Evolutionary conservation across 106 monocot species (phyloP).

Genomic region (Ottelia alismoides): DNA sequence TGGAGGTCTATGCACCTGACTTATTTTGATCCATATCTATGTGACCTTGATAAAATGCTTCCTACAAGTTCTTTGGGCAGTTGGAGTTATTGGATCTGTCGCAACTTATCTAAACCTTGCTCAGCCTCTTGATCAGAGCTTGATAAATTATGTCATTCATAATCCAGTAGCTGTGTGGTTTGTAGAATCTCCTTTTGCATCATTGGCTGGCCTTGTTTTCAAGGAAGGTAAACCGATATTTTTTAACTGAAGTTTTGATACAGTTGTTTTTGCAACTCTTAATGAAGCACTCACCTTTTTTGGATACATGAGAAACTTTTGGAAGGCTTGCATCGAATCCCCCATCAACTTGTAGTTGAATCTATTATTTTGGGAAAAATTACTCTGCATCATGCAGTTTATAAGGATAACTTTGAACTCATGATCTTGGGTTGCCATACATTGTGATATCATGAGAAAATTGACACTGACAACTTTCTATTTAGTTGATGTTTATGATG

Average conservation of each 20-base stretch:
- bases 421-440: no score
- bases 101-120: slow-evolving; percentile 52
- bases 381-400: no score
- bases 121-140: slow-evolving; percentile 44
- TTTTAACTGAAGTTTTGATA: neutral
- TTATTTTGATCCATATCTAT: slow-evolving; percentile 87
- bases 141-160: slow-evolving; percentile 53
- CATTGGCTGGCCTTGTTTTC: slow-evolving; percentile 88
- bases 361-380: no score
- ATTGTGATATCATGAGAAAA: no score
- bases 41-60: slow-evolving; percentile 85
- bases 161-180: slow-evolving; percentile 69
- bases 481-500: no score
- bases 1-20: slow-evolving; percentile 71
- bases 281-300: no score
- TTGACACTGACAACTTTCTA: no score
- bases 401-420: no score
- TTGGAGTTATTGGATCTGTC: slow-evolving; percentile 68
- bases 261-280: neutral
- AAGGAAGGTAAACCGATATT: slow-evolving; percentile 77
- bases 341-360: no score
- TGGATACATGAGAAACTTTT: no score
- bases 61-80: slow-evolving; percentile 71
- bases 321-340: no score
- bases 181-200: slow-evolving; percentile 85